A percentile compares a stretch with the other conserved stretches of the same genome.
phyloP scores from a whole-genome alignment of 495 filamentous ascomycete species.

The Xylaria castorea region DNA sequence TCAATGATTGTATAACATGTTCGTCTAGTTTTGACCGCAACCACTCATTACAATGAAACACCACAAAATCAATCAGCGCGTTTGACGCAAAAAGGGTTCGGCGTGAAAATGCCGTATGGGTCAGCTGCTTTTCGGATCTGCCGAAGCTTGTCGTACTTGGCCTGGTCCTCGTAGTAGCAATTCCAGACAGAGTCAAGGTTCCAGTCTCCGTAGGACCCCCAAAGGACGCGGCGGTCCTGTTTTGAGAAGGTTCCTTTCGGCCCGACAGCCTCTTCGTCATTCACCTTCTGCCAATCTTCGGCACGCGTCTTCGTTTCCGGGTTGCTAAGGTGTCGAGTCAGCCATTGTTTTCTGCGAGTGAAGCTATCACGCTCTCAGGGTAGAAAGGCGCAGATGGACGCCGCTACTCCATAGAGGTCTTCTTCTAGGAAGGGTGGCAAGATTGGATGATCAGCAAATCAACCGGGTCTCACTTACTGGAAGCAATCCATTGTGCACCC shows the following conservation, averaged over 20 bases:
- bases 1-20: too few relatives aligned
- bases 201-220: slow-evolving; percentile 49
- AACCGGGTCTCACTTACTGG: slow-evolving; percentile 29
- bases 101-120: slow-evolving; percentile 47
- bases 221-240: slow-evolving; percentile 46
- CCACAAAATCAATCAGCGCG: slow-evolving; percentile 29
- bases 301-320: slow-evolving; percentile 37
- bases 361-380: background rate
- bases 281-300: slow-evolving; percentile 47
- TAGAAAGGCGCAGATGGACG: background rate
- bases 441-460: background rate
- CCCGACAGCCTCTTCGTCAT: slow-evolving; percentile 43
- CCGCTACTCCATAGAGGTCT: background rate
- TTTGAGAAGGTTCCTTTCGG: slow-evolving; percentile 46
- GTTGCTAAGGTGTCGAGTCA: slow-evolving; percentile 10
- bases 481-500: slow-evolving; percentile 46
- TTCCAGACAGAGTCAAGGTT: slow-evolving; percentile 44
- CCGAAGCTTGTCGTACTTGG: slow-evolving; percentile 47
- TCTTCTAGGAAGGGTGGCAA: background rate
- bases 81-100: slow-evolving; percentile 47
- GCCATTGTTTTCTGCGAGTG: background rate
- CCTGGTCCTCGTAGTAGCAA: slow-evolving; percentile 46
- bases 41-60: background rate
- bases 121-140: slow-evolving; percentile 43
- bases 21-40: background rate